Base-by-base conservation (phyloP, 2,329 filamentous ascomycete genomes). In the Magnaporthiopsis incrustans region DNA sequence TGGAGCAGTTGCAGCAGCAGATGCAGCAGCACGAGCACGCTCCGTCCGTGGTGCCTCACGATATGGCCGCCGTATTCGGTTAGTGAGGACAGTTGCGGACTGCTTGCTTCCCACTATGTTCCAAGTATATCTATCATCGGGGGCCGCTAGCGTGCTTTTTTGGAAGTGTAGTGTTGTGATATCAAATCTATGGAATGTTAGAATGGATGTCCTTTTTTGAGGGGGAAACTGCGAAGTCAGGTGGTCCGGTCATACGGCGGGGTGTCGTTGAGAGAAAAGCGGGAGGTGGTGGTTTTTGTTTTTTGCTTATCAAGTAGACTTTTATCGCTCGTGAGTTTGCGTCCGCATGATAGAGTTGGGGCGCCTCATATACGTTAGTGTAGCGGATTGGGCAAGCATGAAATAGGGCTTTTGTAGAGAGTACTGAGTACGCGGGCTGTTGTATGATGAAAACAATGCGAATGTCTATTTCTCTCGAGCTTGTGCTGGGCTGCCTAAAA, bases 1-100 rank as follows among this genome's bases (percentile, higher is more conserved):
- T 27, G 15, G 60, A 62, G 27, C 60, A 62, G 27, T 22, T n/a
- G 26, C 50, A 62, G 26, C 60, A 62, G 22, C 60, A 53, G 22
- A 53, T 53, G 44, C 44, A 18, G n/a, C 44, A 53, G 44, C 44
- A 53, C 22, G 18, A 53, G 22, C 6, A 53, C 7, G 44, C 44
- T 10, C 44, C 44, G 2, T 53, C 44, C 7, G 44, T 53, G 22
- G 44, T 53, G 18, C 44, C 44, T n/a, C 22, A n/a, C 11, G 44
- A 53, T 10, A 53, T 53, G 44, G 44, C 44, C 44, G 44, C 44
- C 44, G 11, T 53, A 53, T 53, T 53, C 10, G 44, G 44, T 10
- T 53, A 25, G n/a, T 53, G n/a, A 10, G 22, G 2, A 22, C n/a
- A 3, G 44, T 25, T 3, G 22, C 7, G 6, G 22, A n/a, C n/a